A percentile compares a stretch with the other conserved stretches of the same genome.
These are phyloP conservation scores for Grosmannia clavigera DNA, from an alignment of 2,329 filamentous ascomycete species.

Conservation along the genomic window DNA sequence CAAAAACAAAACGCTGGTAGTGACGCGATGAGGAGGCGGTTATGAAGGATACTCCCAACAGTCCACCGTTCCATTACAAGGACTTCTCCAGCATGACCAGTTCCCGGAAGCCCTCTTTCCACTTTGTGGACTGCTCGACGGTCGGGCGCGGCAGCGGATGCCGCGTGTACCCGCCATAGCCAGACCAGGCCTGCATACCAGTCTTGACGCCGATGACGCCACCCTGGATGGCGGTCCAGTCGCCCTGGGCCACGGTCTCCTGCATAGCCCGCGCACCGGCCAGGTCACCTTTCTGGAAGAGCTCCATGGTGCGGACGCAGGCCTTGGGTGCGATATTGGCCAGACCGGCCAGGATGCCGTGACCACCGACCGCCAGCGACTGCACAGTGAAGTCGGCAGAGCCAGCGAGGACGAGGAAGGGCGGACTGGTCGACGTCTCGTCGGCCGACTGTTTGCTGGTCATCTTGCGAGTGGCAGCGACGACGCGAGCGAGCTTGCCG, in stretches of 20 bases:
- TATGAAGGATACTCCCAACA: too few species aligned
- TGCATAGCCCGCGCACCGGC: constrained; percentile 52
- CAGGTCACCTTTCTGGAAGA: constrained; percentile 45
- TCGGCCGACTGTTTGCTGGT: not conserved
- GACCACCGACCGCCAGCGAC: constrained; percentile 54
- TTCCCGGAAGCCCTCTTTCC: constrained; percentile 44
- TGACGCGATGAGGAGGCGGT: too few species aligned
- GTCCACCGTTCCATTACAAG: constrained; percentile 17
- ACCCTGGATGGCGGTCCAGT: constrained; percentile 61
- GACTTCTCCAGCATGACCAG: constrained; percentile 39
- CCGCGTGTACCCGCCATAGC: constrained; percentile 46
- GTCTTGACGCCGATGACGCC: constrained; percentile 63
- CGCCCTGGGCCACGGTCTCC: constrained; percentile 51
- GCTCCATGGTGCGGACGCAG: constrained; percentile 47
- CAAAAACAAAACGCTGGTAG: too few species aligned
- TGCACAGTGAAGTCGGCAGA: constrained; percentile 63
- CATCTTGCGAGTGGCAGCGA: constrained; percentile 39
- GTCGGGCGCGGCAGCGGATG: constrained; percentile 39
- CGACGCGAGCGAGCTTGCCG: constrained; percentile 54
- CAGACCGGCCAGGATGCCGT: constrained; percentile 59
- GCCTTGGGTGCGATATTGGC: constrained; percentile 60
- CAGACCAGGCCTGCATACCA: constrained; percentile 51
- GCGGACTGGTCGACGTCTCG: constrained; percentile 17
- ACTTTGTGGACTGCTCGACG: constrained; percentile 32
- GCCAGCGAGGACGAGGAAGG: constrained; percentile 60